Evolutionary conservation across 805 yeast species (phyloP).

Genomic region (Metschnikowia lochheadii): DNA sequence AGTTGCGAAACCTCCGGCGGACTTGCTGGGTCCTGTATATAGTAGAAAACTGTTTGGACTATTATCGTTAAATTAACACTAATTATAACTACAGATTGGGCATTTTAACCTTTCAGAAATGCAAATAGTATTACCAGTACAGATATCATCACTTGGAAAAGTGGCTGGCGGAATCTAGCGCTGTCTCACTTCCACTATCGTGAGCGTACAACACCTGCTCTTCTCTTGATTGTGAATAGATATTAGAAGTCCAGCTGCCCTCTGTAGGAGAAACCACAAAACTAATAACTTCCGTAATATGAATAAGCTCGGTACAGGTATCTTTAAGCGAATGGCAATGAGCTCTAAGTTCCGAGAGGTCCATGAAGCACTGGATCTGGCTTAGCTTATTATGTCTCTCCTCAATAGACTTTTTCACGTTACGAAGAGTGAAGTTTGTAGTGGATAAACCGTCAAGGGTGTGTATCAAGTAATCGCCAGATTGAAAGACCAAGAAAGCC

Average conservation of each 20-base stretch:
- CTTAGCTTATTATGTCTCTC: background rate
- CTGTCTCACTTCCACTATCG: background rate
- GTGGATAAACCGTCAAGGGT: background rate
- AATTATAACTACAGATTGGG: background rate
- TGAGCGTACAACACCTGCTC: background rate
- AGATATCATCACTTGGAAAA: background rate
- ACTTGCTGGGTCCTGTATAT: background rate
- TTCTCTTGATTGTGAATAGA: background rate
- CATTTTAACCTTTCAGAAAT: no score
- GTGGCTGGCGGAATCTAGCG: background rate
- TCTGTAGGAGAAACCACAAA: background rate
- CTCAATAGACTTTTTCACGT: background rate
- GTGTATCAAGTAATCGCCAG: background rate
- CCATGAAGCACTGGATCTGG: background rate
- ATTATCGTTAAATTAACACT: background rate
- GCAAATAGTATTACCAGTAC: no score
- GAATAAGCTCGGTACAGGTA: slow-evolving; percentile 1
- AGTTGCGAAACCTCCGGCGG: background rate
- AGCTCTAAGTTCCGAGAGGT: background rate
- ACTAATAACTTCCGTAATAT: background rate
- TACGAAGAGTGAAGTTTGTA: background rate
- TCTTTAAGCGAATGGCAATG: background rate
- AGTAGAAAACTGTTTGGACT: background rate
- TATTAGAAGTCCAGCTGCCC: background rate
- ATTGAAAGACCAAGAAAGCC: background rate